Evolutionary conservation across 495 filamentous ascomycete genomes (phyloP).

Genomic region (Chaetomium fimeti): DNA sequence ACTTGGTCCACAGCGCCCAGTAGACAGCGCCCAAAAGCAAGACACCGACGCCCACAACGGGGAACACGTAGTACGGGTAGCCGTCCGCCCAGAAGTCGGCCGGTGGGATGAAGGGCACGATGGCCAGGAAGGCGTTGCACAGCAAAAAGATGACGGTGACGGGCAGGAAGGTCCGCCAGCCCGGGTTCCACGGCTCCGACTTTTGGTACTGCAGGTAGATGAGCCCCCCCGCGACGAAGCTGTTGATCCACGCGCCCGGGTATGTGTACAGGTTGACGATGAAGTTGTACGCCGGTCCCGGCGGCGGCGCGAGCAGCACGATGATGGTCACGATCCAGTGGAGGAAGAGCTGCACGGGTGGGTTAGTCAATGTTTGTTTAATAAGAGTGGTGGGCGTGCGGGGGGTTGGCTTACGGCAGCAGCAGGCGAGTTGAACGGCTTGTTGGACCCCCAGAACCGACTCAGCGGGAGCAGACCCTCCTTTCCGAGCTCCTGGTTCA

Average conservation of each 20-base stretch:
- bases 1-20: slow-evolving; percentile 51
- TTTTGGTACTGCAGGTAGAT: slow-evolving; percentile 49
- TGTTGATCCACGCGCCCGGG: slow-evolving; percentile 54
- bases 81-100: slow-evolving; percentile 51
- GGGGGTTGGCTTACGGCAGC: slow-evolving; percentile 37
- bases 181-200: slow-evolving; percentile 45
- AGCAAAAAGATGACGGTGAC: slow-evolving; percentile 46
- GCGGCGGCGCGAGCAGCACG: slow-evolving; percentile 50
- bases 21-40: slow-evolving; percentile 50
- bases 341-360: slow-evolving; percentile 41
- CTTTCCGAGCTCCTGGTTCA: slow-evolving; percentile 68
- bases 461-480: slow-evolving; percentile 66
- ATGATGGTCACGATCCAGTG: slow-evolving; percentile 54
- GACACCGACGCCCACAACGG: slow-evolving; percentile 51
- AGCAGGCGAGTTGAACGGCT: slow-evolving; percentile 41
- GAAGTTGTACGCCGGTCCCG: slow-evolving; percentile 47
- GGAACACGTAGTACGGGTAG: slow-evolving; percentile 54
- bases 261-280: slow-evolving; percentile 54
- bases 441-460: slow-evolving; percentile 45
- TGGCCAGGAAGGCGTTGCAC: slow-evolving; percentile 51
- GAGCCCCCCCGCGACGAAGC: slow-evolving; percentile 49
- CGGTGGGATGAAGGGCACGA: slow-evolving; percentile 54
- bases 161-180: slow-evolving; percentile 46
- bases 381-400: too few relatives aligned
- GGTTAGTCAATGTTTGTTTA: neutral